Percentiles rank a stretch among this genome's conserved stretches.
phyloP scores from a whole-genome alignment of 495 filamentous ascomycete genomes.

The Saxophila tyrrhenica region DNA sequence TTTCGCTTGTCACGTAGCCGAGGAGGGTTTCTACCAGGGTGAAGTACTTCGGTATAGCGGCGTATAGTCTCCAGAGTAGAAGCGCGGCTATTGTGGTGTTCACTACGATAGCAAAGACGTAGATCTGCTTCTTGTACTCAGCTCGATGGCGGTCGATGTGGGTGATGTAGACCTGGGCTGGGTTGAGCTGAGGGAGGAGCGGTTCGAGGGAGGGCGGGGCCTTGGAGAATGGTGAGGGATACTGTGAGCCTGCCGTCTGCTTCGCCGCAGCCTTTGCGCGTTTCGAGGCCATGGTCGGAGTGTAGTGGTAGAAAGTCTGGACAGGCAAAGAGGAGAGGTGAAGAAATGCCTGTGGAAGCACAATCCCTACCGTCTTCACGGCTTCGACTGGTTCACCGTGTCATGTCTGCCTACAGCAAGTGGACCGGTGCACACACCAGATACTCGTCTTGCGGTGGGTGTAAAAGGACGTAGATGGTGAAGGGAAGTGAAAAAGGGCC shows the following conservation, averaged over 20 bases:
- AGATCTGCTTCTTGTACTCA: conserved; percentile 63
- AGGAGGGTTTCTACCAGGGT: conserved; percentile 47
- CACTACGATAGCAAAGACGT: conserved; percentile 57
- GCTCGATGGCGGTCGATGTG: conserved; percentile 58
- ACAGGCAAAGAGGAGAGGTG: too few species aligned
- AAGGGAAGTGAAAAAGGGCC: too few species aligned
- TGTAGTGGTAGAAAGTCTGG: too few species aligned
- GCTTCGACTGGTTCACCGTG: too few species aligned
- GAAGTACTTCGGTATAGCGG: conserved; percentile 54
- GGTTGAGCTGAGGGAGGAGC: conserved; percentile 50
- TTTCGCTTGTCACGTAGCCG: conserved; percentile 48
- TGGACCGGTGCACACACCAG: too few species aligned
- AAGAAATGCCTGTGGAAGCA: too few species aligned
- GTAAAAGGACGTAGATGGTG: too few species aligned
- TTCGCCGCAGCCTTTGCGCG: not conserved
- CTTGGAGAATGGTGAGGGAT: conserved; percentile 51
- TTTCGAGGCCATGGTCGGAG: conserved; percentile 10
- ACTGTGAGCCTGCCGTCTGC: conserved; percentile 21
- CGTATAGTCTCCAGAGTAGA: conserved; percentile 50
- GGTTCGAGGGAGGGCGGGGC: conserved; percentile 47
- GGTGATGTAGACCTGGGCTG: conserved; percentile 60
- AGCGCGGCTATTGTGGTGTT: conserved; percentile 50
- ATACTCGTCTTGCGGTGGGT: too few species aligned
- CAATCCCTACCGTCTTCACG: too few species aligned
- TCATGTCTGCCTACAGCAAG: too few species aligned